A percentile compares a stretch with the other conserved stretches of the same genome.
phyloP scores from a whole-genome alignment of 768 basidiomycete species.

The Cantharellus cinnabarinus region DNA sequence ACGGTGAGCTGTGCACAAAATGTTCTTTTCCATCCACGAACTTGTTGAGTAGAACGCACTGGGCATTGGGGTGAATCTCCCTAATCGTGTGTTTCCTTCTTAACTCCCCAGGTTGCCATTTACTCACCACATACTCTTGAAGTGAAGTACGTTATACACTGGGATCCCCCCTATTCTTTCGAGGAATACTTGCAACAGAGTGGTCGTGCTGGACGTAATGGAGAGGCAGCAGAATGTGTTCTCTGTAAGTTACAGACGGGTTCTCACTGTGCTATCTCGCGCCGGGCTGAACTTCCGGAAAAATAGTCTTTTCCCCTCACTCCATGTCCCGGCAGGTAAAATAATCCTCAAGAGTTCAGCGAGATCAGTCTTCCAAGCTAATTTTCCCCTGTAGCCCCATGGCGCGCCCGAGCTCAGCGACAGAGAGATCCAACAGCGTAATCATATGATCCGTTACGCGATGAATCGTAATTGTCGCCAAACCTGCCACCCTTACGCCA shows the following conservation, averaged over 20 bases:
- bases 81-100: not conserved
- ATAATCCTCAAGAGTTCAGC: too few species aligned
- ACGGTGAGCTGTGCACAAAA: too few species aligned
- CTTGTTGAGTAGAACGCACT: not conserved
- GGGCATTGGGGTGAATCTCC: not conserved
- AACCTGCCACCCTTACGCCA: too few species aligned
- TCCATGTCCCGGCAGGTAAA: not conserved
- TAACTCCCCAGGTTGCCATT: conserved; percentile 53
- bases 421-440: too few species aligned
- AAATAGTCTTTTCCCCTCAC: not conserved
- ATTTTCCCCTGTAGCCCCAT: too few species aligned
- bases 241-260: conserved; percentile 37
- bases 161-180: conserved; percentile 58
- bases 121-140: conserved; percentile 78
- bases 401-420: too few species aligned
- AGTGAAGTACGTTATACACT: conserved; percentile 84
- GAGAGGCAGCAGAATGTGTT: conserved; percentile 60
- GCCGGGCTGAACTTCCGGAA: too few species aligned
- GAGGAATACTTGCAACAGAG: conserved; percentile 96
- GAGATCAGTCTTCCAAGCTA: too few species aligned
- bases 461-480: too few species aligned
- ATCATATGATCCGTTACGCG: too few species aligned
- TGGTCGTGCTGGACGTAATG: conserved; percentile 92
- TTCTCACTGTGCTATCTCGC: too few species aligned
- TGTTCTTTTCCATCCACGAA: conserved; percentile 28